Base-by-base conservation (phyloP, 78 protist species). In the Dictyostelium brefeldianum region DNA sequence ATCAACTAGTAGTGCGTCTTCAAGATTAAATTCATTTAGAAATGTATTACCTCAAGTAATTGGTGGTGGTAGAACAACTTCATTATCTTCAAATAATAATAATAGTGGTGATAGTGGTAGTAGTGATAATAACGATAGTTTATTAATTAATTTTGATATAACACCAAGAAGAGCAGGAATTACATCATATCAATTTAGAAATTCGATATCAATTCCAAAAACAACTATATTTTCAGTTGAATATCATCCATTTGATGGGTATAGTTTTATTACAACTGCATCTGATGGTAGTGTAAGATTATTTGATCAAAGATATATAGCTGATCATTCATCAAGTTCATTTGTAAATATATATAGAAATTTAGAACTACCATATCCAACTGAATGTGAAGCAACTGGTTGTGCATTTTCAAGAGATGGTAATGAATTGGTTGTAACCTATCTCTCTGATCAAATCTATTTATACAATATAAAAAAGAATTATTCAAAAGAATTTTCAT, bases 331-430 rank as follows among this genome's bases (percentile, higher is more conserved):
- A 8, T 9, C 90, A 22, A 43, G 51, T 0, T 94, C 96, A 22
- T 94, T 65, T 69, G 80, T 94, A 27, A 84, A 87, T 62, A 84
- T 87, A 6, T 94, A 78, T 81, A 31, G 93, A 64, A 94, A 94
- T 51, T 5, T 82, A 17, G 36, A 22, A 12, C 3, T 36, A 50
- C 93, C 93, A 31, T 87, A 31, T 18, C 93, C 83, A 48, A 59
- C 83, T 2, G 59, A 51, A 25, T 12, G 22, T 47, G 96, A 94
- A 22, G 79, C 75, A 0, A 94, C 89, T 17, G 80, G 80, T 0
- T 57, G 83, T 50, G 80, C 57, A n/a, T 94, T 94, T 20, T 87
- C 83, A 62, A 84, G 51, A 12, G 57, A 80, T 77, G 96, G 96
- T 1, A 31, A 29, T 11, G 96, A 94, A 70, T 81, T 94, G 9